Percentiles rank a stretch among this genome's conserved stretches.
These are phyloP conservation scores for Acanthamoeba pearcei DNA, from an alignment of 208 protist species.

Conservation along the genomic window DNA sequence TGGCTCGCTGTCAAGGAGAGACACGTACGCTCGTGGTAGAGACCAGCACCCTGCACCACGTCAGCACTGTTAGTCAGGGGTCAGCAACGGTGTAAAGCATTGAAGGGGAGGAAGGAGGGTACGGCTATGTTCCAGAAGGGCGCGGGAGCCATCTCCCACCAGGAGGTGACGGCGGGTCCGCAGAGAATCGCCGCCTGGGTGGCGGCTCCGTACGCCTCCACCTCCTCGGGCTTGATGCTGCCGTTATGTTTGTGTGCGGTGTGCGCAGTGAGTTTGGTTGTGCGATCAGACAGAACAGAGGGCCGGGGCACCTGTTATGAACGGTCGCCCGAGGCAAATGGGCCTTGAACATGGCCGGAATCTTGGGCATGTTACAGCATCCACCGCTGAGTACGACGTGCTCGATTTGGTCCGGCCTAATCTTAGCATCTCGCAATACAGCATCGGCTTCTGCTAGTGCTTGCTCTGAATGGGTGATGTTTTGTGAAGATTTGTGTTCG, in stretches of 20 bases:
- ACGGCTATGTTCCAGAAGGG: constrained; percentile 5
- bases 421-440: neutral
- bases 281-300: no score
- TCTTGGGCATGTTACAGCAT: neutral
- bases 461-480: no score
- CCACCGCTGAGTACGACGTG: constrained; percentile 13
- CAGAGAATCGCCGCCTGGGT: neutral
- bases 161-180: neutral
- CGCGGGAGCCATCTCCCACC: neutral
- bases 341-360: neutral
- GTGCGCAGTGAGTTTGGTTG: no score
- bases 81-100: neutral
- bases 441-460: neutral
- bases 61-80: no score
- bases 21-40: neutral
- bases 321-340: neutral
- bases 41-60: constrained; percentile 26
- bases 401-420: neutral
- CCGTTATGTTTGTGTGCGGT: no score
- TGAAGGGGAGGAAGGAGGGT: no score
- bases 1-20: neutral
- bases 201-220: neutral
- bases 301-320: neutral
- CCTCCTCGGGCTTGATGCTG: neutral
- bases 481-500: no score